Evolutionary conservation across 306 rosid genomes (phyloP).

Genomic region (Acmispon strigosus): DNA sequence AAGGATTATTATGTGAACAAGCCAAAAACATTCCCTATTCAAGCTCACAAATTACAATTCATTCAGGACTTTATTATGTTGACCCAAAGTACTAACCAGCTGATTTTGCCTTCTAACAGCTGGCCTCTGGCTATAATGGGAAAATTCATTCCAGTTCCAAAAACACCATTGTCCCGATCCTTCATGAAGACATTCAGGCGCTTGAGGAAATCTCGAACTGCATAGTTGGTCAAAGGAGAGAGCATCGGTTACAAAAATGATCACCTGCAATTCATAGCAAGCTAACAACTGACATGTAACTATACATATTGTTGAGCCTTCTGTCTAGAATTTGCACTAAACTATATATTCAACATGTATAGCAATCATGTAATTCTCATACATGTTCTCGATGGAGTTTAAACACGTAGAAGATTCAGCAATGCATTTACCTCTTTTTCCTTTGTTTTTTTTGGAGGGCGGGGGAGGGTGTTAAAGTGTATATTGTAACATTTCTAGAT

Average conservation of each 20-base stretch:
- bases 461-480: background rate
- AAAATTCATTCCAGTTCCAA: slow-evolving; percentile 75
- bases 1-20: background rate
- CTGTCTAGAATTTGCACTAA: slow-evolving; percentile 14
- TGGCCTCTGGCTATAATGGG: slow-evolving; percentile 89
- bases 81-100: background rate
- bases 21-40: background rate
- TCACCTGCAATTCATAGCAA: background rate
- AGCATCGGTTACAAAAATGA: background rate
- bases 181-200: slow-evolving; percentile 28
- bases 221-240: background rate
- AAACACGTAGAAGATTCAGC: background rate
- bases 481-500: no score
- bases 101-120: slow-evolving; percentile 33
- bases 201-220: slow-evolving; percentile 21
- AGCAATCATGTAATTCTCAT: background rate
- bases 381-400: background rate
- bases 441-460: background rate
- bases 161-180: slow-evolving; percentile 46
- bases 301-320: background rate
- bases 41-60: background rate
- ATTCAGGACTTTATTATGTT: background rate
- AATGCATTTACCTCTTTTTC: background rate
- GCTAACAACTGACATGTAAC: background rate
- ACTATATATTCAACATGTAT: slow-evolving; percentile 1